These are phyloP conservation scores for Kluyveromyces dobzhanskii DNA, from an alignment of 805 yeast genomes.

Conservation along the genomic window DNA sequence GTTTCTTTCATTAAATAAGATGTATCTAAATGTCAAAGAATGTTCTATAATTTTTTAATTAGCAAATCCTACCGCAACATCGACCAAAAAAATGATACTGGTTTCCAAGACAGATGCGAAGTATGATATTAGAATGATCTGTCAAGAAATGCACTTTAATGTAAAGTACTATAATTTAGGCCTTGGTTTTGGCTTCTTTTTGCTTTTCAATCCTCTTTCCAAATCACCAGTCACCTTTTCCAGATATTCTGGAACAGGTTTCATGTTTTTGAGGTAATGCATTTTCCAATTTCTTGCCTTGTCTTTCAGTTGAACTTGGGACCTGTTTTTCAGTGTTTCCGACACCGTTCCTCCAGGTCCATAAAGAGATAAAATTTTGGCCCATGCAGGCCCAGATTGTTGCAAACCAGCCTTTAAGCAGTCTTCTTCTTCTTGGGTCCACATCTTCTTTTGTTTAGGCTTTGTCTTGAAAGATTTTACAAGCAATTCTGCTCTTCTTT, in stretches of 20 bases:
- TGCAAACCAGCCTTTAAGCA: constrained; percentile 77
- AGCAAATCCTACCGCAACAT: too few species aligned
- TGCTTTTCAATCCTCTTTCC: constrained; percentile 43
- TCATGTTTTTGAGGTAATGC: constrained; percentile 66
- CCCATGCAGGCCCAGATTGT: constrained; percentile 85
- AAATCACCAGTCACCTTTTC: constrained; percentile 81
- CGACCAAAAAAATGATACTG: too few species aligned
- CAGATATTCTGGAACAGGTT: constrained; percentile 73
- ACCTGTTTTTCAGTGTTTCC: constrained; percentile 78
- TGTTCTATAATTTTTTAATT: too few species aligned
- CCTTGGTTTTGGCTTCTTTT: constrained; percentile 12
- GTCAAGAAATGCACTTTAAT: too few species aligned
- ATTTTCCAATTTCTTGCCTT: constrained; percentile 95
- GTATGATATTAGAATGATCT: too few species aligned
- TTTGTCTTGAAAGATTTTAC: constrained; percentile 11
- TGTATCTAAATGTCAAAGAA: too few species aligned
- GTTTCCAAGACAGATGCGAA: too few species aligned
- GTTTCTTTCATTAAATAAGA: too few species aligned
- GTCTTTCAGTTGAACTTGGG: constrained; percentile 88
- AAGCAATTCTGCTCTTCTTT: neutral
- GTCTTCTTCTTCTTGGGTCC: constrained; percentile 86
- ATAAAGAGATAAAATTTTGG: constrained; percentile 77
- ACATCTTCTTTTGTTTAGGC: constrained; percentile 31
- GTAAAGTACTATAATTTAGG: too few species aligned
- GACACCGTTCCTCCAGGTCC: constrained; percentile 89